phyloP scores from a whole-genome alignment of 345 rosid species.

The Salix udensis region DNA sequence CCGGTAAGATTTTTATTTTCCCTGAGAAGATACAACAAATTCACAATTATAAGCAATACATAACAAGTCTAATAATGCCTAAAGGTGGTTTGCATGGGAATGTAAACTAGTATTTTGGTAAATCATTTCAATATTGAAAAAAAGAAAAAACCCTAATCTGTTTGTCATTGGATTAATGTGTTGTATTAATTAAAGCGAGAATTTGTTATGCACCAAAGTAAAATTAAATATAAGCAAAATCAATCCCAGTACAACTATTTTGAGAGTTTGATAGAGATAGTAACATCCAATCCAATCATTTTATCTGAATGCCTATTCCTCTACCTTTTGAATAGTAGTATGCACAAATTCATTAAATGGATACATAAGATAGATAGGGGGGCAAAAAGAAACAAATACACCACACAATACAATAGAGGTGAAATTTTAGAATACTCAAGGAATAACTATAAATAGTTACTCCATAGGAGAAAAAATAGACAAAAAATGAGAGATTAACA shows the following conservation, averaged over 20 bases:
- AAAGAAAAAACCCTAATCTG: background rate
- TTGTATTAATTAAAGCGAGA: background rate
- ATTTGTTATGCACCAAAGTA: background rate
- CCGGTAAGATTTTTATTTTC: slow-evolving; percentile 30
- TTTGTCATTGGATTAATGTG: background rate
- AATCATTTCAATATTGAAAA: background rate
- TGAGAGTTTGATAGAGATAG: background rate
- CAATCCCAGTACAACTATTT: background rate
- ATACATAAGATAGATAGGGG: background rate
- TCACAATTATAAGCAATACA: background rate
- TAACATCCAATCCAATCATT: background rate
- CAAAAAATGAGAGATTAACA: too few relatives aligned
- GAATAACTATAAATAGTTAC: too few relatives aligned
- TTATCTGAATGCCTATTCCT: background rate
- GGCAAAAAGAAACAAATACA: slow-evolving; percentile 1
- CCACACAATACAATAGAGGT: too few relatives aligned
- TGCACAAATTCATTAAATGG: background rate
- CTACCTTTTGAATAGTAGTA: background rate
- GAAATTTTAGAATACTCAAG: too few relatives aligned
- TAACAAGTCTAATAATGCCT: background rate
- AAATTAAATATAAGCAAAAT: background rate
- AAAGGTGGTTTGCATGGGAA: background rate
- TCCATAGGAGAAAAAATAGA: too few relatives aligned
- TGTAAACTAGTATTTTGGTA: background rate
- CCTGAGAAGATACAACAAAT: slow-evolving; percentile 13